Evolutionary conservation across 2,329 filamentous ascomycete species (phyloP), one percentile per base, ranked within the genome.

Genomic region (Penicillium sp.): DNA sequence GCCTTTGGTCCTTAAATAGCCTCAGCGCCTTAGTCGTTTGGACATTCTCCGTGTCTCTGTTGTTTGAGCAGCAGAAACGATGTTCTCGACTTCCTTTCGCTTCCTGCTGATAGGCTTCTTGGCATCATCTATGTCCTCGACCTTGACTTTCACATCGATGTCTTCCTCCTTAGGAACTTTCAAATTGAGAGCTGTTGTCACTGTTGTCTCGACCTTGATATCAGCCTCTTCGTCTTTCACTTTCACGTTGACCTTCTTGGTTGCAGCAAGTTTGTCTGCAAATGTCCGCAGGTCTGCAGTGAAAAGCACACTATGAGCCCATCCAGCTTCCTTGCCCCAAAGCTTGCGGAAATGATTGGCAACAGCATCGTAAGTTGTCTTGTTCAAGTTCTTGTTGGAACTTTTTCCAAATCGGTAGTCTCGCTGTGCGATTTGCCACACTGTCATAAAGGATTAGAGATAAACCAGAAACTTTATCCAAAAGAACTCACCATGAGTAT

Each of bases 241-340:
- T 10, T 72, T 65, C 34, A 75, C 63, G 21, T 73, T 66, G 40
- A 76, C 70, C 53, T 73, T 72, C 65, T 74, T 71, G 34, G 72
- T 70, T 63, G 69, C 71, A 65, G 68, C 71, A n/a, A 85, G 70
- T 63, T 79, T 82, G 63, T 90, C 88, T 0, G 92, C 88, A 68
- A 97, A 97, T 0, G 90, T 85, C 69, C 86, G 89, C 55, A 99
- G 75, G 70, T 99, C 92, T 0, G 94, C 95, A 0, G 94, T 96
- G 70, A 99, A 99, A 13, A 99, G 80, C 9, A 99, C 94, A 3
- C 91, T 96, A 76, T 99, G 94, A 10, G 95, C 94, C 95, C 95
- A 99, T 1, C 94, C 94, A 1, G 94, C 94, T 67, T 97, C 90
- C 57, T 88, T 84, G 0, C 94, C 94, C 94, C 95, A 99, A 0